phyloP scores from a whole-genome alignment of 257 asterid species.

The Capsicum baccatum region DNA sequence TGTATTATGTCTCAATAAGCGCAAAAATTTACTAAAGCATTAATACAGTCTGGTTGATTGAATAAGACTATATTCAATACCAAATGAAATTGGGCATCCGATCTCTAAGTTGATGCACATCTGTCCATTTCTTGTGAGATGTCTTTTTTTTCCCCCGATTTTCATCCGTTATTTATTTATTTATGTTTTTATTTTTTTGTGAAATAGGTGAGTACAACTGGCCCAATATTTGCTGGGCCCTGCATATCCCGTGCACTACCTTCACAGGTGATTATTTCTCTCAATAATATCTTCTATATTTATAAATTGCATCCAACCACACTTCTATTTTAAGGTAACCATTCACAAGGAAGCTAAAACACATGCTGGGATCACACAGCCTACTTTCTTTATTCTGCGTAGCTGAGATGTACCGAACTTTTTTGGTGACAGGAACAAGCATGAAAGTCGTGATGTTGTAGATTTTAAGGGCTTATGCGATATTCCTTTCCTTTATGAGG shows the following conservation, averaged over 20 bases:
- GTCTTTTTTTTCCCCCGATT: not conserved
- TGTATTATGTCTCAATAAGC: too few relatives aligned
- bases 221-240: slow-evolving; percentile 94
- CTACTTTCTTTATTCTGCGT: not conserved
- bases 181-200: not conserved
- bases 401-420: slow-evolving; percentile 10
- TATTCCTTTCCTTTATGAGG: not conserved
- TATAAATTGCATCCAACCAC: not conserved
- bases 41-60: not conserved
- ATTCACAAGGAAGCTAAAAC: not conserved
- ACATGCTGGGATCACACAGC: not conserved
- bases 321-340: not conserved
- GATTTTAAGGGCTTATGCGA: not conserved
- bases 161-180: not conserved
- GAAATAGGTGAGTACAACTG: slow-evolving; percentile 73
- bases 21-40: not conserved
- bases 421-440: slow-evolving; percentile 3
- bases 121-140: not conserved
- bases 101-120: slow-evolving; percentile 13
- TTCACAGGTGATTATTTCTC: slow-evolving; percentile 62
- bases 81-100: not conserved
- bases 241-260: slow-evolving; percentile 66
- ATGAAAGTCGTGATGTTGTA: not conserved
- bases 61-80: not conserved
- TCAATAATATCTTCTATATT: not conserved